Evolutionary conservation across 2,329 filamentous ascomycete genomes (phyloP).

Genomic region (Stagonosporopsis chrysanthemi): DNA sequence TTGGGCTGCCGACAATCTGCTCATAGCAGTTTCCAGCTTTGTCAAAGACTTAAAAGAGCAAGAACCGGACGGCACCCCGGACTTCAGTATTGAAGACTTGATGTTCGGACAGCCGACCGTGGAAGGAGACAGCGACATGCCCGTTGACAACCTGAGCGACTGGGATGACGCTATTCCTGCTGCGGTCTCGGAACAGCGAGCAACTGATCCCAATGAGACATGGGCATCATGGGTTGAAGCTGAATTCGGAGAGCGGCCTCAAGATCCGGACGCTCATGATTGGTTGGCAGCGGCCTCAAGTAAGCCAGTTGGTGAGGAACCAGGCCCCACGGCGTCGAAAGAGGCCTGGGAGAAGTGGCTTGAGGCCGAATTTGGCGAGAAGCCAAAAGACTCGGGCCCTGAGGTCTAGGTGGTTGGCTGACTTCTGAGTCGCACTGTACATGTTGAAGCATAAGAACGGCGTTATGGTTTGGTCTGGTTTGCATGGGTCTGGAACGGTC

Average conservation of each 20-base stretch:
- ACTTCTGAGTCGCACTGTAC: not conserved
- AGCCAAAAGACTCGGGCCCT: slow-evolving; percentile 2
- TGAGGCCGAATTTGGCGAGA: slow-evolving; percentile 13
- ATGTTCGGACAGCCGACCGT: slow-evolving; percentile 11
- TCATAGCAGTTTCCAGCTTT: slow-evolving; percentile 42
- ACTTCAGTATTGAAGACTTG: slow-evolving; percentile 16
- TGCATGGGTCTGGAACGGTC: not conserved
- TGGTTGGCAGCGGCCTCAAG: slow-evolving; percentile 12
- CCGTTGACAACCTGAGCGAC: slow-evolving; percentile 12
- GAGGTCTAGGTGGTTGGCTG: not conserved
- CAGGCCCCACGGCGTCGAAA: slow-evolving; percentile 1
- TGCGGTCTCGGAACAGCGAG: slow-evolving; percentile 2
- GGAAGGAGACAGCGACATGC: slow-evolving; percentile 2
- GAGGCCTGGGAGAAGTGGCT: slow-evolving; percentile 18
- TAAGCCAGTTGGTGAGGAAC: not conserved
- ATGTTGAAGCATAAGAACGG: slow-evolving; percentile 18
- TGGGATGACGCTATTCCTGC: slow-evolving; percentile 11
- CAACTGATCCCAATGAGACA: slow-evolving; percentile 23
- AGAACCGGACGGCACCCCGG: not conserved
- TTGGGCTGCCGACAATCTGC: slow-evolving; percentile 44
- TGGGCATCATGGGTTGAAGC: slow-evolving; percentile 42
- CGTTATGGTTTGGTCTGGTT: slow-evolving; percentile 6
- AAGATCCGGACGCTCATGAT: slow-evolving; percentile 28
- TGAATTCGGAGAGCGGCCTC: slow-evolving; percentile 36
- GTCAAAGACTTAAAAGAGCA: slow-evolving; percentile 24